Conservation (phyloP, 176 grass and related monocot species). For the Eragrostis curvula region DNA sequence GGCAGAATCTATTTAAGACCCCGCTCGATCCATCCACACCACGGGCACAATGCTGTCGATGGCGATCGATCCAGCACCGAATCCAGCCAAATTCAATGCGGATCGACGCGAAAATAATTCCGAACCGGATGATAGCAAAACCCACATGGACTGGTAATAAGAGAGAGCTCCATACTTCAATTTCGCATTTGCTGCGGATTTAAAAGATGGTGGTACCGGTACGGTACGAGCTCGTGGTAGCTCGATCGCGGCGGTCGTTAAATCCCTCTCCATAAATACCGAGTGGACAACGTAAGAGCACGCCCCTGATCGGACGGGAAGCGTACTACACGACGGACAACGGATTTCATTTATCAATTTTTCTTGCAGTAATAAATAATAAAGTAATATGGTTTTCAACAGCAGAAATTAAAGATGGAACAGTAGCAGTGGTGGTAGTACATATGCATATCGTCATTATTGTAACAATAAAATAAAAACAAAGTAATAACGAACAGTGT, state of each 20-base stretch:
- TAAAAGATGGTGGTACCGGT: neutral
- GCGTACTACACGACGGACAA: too few relatives aligned
- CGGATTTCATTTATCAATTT: too few relatives aligned
- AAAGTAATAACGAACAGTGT: neutral
- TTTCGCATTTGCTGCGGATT: neutral
- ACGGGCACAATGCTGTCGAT: too few relatives aligned
- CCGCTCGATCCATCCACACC: too few relatives aligned
- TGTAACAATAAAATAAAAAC: neutral
- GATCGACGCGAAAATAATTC: neutral
- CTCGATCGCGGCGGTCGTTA: neutral
- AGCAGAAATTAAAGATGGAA: neutral
- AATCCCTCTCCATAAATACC: neutral
- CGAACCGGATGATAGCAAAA: neutral
- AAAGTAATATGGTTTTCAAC: neutral
- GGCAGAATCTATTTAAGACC: neutral
- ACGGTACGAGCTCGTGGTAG: neutral
- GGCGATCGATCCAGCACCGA: neutral
- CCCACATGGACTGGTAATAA: neutral
- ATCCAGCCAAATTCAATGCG: slow-evolving; percentile 5
- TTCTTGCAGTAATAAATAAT: too few relatives aligned
- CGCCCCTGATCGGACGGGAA: neutral
- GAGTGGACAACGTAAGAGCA: neutral
- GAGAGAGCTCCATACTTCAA: neutral
- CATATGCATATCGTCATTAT: neutral
- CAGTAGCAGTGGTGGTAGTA: neutral